Base-by-base conservation (phyloP, 2,329 filamentous ascomycete genomes). In the Sporothrix luriei region DNA sequence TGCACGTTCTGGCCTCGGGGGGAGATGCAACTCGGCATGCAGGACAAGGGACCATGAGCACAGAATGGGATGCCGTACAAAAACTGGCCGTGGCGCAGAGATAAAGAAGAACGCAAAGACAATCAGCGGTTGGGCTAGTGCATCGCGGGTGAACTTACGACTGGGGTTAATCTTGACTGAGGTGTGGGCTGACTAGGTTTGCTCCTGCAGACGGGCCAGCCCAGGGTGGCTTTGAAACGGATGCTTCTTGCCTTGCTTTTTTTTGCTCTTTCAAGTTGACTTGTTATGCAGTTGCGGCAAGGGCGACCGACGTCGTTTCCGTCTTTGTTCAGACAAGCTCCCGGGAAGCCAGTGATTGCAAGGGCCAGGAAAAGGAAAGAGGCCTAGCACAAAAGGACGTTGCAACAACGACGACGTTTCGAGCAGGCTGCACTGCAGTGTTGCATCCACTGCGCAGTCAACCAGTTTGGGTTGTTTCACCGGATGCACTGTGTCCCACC, bases 401-500 rank as follows among this genome's bases (percentile, higher is more conserved):
- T 64, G 61, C 61, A 49, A 33, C 33, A 24, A 24, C 61, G 14
- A 49, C 61, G 43, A 64, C 61, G n/a, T 13, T 16, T 46, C 13
- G 54, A 46, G 38, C 57, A 62, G 57, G n/a, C n/a, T 46, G 57
- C 21, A 57, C n/a, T 46, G 57, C 21, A 57, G 54, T 38, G 62
- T 65, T 16, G 62, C 46, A 65, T 51, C n/a, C 26, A 65, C 3
- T 16, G 21, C 48, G 59, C 59, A 64, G 40, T 48, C 40, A 48
- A 40, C 29, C 29, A 57, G 54, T 40, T 57, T 64, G 19, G 3
- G n/a, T 2, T 51, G 46, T 49, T 38, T 65, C 26, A 48, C 46
- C 38, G 43, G 19, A 52, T 65, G 46, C 62, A 52, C 62, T 65
- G 62, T 40, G 62, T 33, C 33, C 33, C 33, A n/a, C 57, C 57